Evolutionary conservation across 306 rosid genomes (phyloP).

Genomic region (Mucuna pruriens): DNA sequence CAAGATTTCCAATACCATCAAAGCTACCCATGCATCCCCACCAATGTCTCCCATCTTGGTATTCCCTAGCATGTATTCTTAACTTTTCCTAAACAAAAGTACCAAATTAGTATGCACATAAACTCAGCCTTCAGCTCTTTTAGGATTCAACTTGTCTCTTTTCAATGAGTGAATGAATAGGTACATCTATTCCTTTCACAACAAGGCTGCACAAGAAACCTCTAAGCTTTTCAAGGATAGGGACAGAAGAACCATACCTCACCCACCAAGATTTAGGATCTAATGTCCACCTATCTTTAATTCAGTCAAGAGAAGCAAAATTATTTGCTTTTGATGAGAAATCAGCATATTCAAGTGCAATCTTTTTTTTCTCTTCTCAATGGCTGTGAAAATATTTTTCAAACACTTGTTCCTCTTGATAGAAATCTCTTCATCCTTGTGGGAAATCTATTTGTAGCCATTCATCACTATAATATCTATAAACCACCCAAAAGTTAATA

Average conservation of each 20-base stretch:
- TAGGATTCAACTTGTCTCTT: neutral
- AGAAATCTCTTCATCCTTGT: neutral
- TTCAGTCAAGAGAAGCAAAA: neutral
- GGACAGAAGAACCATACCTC: neutral
- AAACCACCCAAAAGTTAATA: neutral
- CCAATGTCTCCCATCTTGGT: no score
- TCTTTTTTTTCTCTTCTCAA: neutral
- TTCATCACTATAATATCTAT: neutral
- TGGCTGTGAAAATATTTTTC: neutral
- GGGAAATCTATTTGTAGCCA: neutral
- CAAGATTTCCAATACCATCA: no score
- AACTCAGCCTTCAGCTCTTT: no score
- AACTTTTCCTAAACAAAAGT: no score
- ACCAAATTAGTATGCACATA: no score
- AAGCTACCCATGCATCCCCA: no score
- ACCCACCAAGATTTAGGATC: constrained; percentile 6
- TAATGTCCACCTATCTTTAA: neutral
- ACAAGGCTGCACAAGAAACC: neutral
- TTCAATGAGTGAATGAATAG: neutral
- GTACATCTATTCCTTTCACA: neutral
- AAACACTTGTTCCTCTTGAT: neutral
- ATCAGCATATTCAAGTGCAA: neutral
- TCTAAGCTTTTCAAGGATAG: neutral
- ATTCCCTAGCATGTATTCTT: no score
- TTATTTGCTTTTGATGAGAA: neutral